Base-by-base conservation (phyloP, 2,329 filamentous ascomycete species). In the Amauroascus verrucosus region DNA sequence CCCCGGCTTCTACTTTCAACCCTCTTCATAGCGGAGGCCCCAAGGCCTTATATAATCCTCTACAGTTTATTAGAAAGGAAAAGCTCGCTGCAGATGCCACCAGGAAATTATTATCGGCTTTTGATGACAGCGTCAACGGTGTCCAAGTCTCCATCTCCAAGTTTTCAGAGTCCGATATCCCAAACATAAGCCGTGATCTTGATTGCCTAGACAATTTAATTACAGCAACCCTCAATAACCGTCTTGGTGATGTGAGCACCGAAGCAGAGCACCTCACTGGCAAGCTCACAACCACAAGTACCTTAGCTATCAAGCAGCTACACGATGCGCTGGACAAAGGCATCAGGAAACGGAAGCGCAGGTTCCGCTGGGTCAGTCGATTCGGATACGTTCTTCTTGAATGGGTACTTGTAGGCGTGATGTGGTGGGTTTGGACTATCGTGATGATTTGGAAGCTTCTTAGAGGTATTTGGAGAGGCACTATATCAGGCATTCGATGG, bases 361-460 rank as follows among this genome's bases (percentile, higher is more conserved):
- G 88, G 50, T 81, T 93, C 63, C 77, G 87, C 52, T 89, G 88
- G 82, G 69, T 89, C 22, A 76, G 88, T 37, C 76, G 86, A 13
- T 81, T 82, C 0, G 84, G 88, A 13, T 97, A 89, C 79, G 81
- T 89, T 52, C 70, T 84, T 18, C 80, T 96, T 14, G 91, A 97
- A 73, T 96, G 89, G 88, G 73, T 82, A 48, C 77, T 97, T 16
- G 82, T 97, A 37, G 86, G 86, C 3, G 80, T 94, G 61, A 88
- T 97, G 83, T 96, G 93, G 89, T 88, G 85, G 69, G 83, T 94
- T 14, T 97, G 91, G 89, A 81, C 94, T 55, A 75, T 95, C 32
- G 90, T 96, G 22, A 86, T 89, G 66, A 75, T 91, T 22, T 74
- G 85, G 49, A 80, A 87, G 56, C 68, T 86, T 13, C 70, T 86